Conservation (phyloP, 2,329 filamentous ascomycete genomes). For the Hortaea sp. region DNA sequence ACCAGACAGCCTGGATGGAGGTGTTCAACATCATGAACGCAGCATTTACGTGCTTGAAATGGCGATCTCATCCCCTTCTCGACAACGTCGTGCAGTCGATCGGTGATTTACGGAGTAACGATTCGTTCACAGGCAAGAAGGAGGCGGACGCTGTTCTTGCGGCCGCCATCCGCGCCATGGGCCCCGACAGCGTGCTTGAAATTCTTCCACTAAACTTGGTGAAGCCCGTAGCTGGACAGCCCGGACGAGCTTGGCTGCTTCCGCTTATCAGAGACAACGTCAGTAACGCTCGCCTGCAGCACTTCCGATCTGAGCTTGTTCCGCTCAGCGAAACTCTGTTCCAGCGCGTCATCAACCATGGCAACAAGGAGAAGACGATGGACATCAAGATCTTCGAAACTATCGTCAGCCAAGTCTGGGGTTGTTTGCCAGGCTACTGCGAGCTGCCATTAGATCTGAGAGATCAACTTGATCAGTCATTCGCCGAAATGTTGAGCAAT, state of each 20-base stretch:
- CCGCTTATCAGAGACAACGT: conserved; percentile 83
- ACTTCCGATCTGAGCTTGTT: conserved; percentile 79
- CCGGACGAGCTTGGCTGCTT: conserved; percentile 87
- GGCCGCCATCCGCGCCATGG: conserved; percentile 80
- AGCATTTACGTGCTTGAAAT: conserved; percentile 78
- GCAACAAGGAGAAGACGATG: conserved; percentile 76
- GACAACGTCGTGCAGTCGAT: conserved; percentile 65
- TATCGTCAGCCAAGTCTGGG: conserved; percentile 91
- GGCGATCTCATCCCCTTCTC: conserved; percentile 73
- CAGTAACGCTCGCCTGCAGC: conserved; percentile 73
- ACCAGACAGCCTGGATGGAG: conserved; percentile 88
- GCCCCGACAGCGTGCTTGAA: conserved; percentile 70
- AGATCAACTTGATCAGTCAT: conserved; percentile 66
- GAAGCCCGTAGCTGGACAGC: conserved; percentile 64
- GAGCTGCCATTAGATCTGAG: conserved; percentile 69
- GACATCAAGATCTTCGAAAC: conserved; percentile 98
- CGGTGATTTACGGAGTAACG: conserved; percentile 77
- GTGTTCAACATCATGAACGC: conserved; percentile 81
- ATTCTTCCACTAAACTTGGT: conserved; percentile 79
- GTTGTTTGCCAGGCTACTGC: conserved; percentile 85
- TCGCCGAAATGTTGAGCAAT: conserved; percentile 85
- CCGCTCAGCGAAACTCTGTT: conserved; percentile 86
- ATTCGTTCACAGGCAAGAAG: conserved; percentile 87
- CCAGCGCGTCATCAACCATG: conserved; percentile 76
- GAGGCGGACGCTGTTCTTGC: conserved; percentile 86